A percentile compares a stretch with the other conserved stretches of the same genome.
Evolutionary conservation across 129 eudicot species (phyloP).

Genomic region (sunflower (Helianthus annuus)): HanXRQr2.0-SUNRISE NC_035447.2:172447305-172447804

Average conservation of each 20-base stretch:
- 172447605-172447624: slow-evolving; percentile 13
- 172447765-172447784: slow-evolving; percentile 79
- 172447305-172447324: too few species aligned
- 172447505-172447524: slow-evolving; percentile 41
- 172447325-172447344: too few species aligned
- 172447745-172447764: slow-evolving; percentile 88
- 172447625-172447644: slow-evolving; percentile 20
- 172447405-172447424: too few species aligned
- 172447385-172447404: too few species aligned
- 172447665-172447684: slow-evolving; percentile 10
- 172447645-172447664: neutral
- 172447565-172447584: slow-evolving; percentile 29
- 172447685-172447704: slow-evolving; percentile 2
- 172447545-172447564: slow-evolving; percentile 39
- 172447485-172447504: slow-evolving; percentile 83
- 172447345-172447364: too few species aligned
- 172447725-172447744: slow-evolving; percentile 68
- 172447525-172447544: slow-evolving; percentile 45
- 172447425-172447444: too few species aligned
- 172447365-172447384: too few species aligned
- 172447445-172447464: neutral
- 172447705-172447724: slow-evolving; percentile 91
- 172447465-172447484: neutral
- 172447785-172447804: slow-evolving; percentile 46
- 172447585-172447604: slow-evolving; percentile 36